These are phyloP conservation scores for Alternaria novae-zelandiae DNA, from an alignment of 2,329 filamentous ascomycete species.

Conservation along the genomic window DNA sequence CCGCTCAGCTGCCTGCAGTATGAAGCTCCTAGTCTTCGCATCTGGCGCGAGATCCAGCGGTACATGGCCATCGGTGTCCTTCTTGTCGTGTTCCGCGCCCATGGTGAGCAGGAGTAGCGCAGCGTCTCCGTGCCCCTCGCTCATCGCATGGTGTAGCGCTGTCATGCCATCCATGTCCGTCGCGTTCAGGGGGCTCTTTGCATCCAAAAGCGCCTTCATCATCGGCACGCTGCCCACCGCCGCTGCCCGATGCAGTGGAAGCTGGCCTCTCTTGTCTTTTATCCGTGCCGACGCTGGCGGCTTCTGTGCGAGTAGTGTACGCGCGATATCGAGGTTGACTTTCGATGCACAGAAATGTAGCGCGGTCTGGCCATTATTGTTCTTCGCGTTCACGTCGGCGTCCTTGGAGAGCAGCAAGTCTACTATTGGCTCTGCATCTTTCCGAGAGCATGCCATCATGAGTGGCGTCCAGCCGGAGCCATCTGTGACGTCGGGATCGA, in stretches of 20 bases:
- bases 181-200: slow-evolving; percentile 81
- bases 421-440: slow-evolving; percentile 73
- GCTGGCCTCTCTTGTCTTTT: slow-evolving; percentile 86
- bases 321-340: slow-evolving; percentile 80
- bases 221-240: slow-evolving; percentile 90
- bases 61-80: slow-evolving; percentile 71
- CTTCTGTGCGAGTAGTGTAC: slow-evolving; percentile 74
- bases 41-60: slow-evolving; percentile 87
- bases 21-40: slow-evolving; percentile 79
- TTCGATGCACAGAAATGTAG: slow-evolving; percentile 94
- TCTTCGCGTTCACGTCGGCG: slow-evolving; percentile 77
- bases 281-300: slow-evolving; percentile 72
- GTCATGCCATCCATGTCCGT: slow-evolving; percentile 84
- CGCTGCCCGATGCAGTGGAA: slow-evolving; percentile 88
- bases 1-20: slow-evolving; percentile 77
- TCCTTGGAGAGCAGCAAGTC: slow-evolving; percentile 71
- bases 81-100: slow-evolving; percentile 82
- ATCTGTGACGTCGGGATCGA: slow-evolving; percentile 85
- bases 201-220: slow-evolving; percentile 77
- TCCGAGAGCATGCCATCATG: slow-evolving; percentile 80
- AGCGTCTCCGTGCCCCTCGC: slow-evolving; percentile 78
- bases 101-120: slow-evolving; percentile 82
- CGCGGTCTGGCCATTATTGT: slow-evolving; percentile 76
- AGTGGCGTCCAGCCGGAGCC: slow-evolving; percentile 81
- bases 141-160: slow-evolving; percentile 83